These are phyloP conservation scores for Iris macrosiphon DNA, from an alignment of 106 monocot species.

Conservation along the genomic window DNA sequence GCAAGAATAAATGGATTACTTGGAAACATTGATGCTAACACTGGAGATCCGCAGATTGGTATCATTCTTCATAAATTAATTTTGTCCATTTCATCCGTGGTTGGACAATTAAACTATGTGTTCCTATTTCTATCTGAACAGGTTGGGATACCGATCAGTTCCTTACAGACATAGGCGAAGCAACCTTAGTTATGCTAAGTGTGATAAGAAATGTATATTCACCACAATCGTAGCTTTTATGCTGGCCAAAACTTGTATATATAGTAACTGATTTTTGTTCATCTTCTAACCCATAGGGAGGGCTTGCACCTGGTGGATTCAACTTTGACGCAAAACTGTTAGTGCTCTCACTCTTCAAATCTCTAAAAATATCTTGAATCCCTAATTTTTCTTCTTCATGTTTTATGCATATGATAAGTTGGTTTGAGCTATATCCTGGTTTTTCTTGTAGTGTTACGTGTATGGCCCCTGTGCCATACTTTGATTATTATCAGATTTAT, in stretches of 20 bases:
- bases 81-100: too few species aligned
- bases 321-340: constrained; percentile 99
- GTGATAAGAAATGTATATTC: constrained; percentile 86
- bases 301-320: constrained; percentile 97
- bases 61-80: background rate
- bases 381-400: too few species aligned
- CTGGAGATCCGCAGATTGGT: constrained; percentile 98
- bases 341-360: constrained; percentile 8
- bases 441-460: too few species aligned
- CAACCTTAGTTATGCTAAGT: constrained; percentile 88
- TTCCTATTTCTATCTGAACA: constrained; percentile 12
- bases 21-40: constrained; percentile 97
- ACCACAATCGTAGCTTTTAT: background rate
- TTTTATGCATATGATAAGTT: too few species aligned
- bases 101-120: background rate
- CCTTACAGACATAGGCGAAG: constrained; percentile 84
- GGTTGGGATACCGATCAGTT: constrained; percentile 99
- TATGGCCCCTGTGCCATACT: too few species aligned
- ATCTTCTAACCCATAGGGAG: constrained; percentile 39
- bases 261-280: background rate
- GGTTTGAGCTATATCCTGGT: too few species aligned
- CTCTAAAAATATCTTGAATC: background rate
- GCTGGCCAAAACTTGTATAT: too few species aligned
- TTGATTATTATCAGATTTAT: background rate
- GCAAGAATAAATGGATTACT: constrained; percentile 93